A percentile compares a stretch with the other conserved stretches of the same genome.
phyloP scores from a whole-genome alignment of 148 eudicot species.

The Hydrangea macrophylla region DNA sequence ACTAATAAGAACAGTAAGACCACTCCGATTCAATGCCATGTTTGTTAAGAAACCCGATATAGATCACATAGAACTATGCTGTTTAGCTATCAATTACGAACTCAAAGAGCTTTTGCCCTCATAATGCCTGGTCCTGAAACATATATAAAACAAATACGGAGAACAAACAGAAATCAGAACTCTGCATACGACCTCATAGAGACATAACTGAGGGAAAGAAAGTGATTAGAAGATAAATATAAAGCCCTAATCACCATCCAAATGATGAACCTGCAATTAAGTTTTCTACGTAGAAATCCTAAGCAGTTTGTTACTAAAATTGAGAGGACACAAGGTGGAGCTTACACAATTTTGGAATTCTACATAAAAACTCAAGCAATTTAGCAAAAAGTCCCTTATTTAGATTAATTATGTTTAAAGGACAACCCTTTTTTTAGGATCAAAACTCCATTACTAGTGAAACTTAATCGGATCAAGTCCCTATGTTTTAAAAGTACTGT shows the following conservation, averaged over 20 bases:
- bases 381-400: too few relatives aligned
- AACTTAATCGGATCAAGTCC: too few relatives aligned
- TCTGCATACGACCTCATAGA: too few relatives aligned
- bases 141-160: neutral
- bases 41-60: neutral
- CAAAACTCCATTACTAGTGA: too few relatives aligned
- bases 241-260: neutral
- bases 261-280: neutral
- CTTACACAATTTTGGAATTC: too few relatives aligned
- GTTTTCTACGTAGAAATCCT: too few relatives aligned
- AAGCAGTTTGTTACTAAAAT: too few relatives aligned
- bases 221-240: slow-evolving; percentile 1
- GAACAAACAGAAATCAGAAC: neutral
- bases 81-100: neutral
- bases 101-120: neutral
- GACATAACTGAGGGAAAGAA: neutral
- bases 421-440: too few relatives aligned
- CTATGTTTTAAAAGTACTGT: too few relatives aligned
- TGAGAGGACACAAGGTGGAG: too few relatives aligned
- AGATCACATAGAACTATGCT: neutral
- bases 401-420: too few relatives aligned
- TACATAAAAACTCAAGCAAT: too few relatives aligned
- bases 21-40: slow-evolving; percentile 12
- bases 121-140: neutral
- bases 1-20: slow-evolving; percentile 1